Conservation (phyloP, 176 grass and related monocot genomes). For the Otatea glauca region DNA sequence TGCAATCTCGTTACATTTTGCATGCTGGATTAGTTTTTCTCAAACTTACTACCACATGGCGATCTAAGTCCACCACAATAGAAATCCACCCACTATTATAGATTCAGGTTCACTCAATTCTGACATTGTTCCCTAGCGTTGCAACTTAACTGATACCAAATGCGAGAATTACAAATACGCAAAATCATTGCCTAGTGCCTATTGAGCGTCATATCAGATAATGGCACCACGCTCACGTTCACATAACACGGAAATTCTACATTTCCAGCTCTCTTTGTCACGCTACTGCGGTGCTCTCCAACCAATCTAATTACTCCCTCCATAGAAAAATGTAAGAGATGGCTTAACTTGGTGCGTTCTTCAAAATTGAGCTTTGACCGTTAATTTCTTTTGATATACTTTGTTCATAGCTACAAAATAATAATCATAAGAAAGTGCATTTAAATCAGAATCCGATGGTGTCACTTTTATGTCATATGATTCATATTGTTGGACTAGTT, state of each 20-base stretch:
- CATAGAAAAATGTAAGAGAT: too few relatives aligned
- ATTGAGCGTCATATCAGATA: not conserved
- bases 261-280: not conserved
- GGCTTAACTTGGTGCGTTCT: too few relatives aligned
- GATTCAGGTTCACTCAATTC: not conserved
- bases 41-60: not conserved
- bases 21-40: slow-evolving; percentile 7
- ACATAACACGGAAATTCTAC: not conserved
- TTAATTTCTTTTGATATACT: too few relatives aligned
- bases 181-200: not conserved
- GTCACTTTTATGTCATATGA: too few relatives aligned
- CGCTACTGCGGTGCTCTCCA: not conserved
- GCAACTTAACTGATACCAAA: not conserved
- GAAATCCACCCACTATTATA: not conserved
- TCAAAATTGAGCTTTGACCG: too few relatives aligned
- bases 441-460: too few relatives aligned
- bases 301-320: not conserved
- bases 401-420: too few relatives aligned
- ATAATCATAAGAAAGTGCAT: too few relatives aligned
- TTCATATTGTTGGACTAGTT: too few relatives aligned
- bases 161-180: not conserved
- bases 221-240: not conserved
- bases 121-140: not conserved
- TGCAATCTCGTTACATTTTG: not conserved
- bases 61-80: not conserved